Conservation (phyloP, 345 rosid genomes). For the Populus ilicifolia region DNA sequence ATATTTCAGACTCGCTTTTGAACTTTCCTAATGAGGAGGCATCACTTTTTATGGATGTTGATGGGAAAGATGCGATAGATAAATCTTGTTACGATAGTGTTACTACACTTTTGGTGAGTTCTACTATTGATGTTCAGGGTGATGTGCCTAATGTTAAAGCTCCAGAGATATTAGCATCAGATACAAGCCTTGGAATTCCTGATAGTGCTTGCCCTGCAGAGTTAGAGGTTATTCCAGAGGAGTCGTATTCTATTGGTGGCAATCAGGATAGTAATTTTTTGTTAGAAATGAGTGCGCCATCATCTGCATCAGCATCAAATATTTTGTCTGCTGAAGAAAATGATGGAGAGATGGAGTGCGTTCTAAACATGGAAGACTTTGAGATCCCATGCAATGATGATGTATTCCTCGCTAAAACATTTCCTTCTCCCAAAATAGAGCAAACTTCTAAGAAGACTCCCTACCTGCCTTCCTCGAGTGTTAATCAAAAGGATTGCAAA, state of each 20-base stretch:
- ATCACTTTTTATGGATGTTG: slow-evolving; percentile 16
- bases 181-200: slow-evolving; percentile 16
- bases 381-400: slow-evolving; percentile 25
- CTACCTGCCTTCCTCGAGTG: slow-evolving; percentile 17
- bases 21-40: slow-evolving; percentile 26
- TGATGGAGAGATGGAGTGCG: slow-evolving; percentile 16
- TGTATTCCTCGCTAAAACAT: slow-evolving; percentile 1
- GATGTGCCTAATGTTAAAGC: slow-evolving; percentile 16
- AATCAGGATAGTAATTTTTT: slow-evolving; percentile 26
- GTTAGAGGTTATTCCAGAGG: slow-evolving; percentile 26
- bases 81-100: slow-evolving; percentile 24
- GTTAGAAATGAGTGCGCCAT: slow-evolving; percentile 36
- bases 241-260: slow-evolving; percentile 22
- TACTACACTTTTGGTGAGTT: slow-evolving; percentile 22
- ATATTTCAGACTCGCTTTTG: slow-evolving; percentile 39
- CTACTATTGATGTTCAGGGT: slow-evolving; percentile 21
- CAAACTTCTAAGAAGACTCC: slow-evolving; percentile 8
- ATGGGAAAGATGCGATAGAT: slow-evolving; percentile 19
- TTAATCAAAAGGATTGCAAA: slow-evolving; percentile 20
- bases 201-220: slow-evolving; percentile 21
- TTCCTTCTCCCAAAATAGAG: slow-evolving; percentile 11
- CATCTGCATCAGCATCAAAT: slow-evolving; percentile 15
- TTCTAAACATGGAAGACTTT: slow-evolving; percentile 21
- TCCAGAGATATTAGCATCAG: slow-evolving; percentile 15
- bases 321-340: not conserved